Base-by-base conservation (phyloP, 495 filamentous ascomycete genomes). In the Cryomyces minteri region DNA sequence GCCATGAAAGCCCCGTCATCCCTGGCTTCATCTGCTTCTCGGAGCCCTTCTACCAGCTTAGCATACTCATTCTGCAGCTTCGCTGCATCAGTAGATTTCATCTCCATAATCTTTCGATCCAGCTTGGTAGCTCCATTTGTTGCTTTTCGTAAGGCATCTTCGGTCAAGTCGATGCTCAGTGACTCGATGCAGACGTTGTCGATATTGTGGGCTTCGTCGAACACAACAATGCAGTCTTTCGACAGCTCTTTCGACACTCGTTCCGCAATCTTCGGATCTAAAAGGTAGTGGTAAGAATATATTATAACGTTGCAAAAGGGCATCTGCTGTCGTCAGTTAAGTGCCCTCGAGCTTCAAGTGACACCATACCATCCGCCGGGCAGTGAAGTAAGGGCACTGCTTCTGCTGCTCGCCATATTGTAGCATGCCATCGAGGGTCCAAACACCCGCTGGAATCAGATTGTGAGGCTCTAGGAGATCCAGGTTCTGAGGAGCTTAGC, bases 111-210 rank as follows among this genome's bases (percentile, higher is more conserved):
- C 58, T 77, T 92, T 28, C 76, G 74, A 55, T 96, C 90, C 4
- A 99, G 69, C 50, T 92, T 94, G 49, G 77, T 77, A 7, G 88
- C 90, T 11, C 92, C 92, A 48, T 84, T 69, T 1, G 85, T 84
- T 11, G 90, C 90, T 63, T 79, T 88, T 30, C 84, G 73, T 38
- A 99, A 58, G 0, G 87, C 94, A 51, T 95, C 90, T 58, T 99
- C 85, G 0, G 86, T 95, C 31, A 99, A 69, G 59, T 99, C 90
- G 30, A 94, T 94, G 55, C 88, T 95, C 18, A 95, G 69, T 9
- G 90, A 93, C 54, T 99, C 90, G 49, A 99, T 99, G 59, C 92
- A 96, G 43, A 99, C 90, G 60, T 99, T 99, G 69, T 99, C 90
- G 54, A 99, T 99, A 50, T 99, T 99, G 62, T 99, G 90, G 14